Percentiles rank a stretch among this genome's conserved stretches.
Evolutionary conservation across 306 rosid species (phyloP).

Genomic region (Glycine soja): DNA sequence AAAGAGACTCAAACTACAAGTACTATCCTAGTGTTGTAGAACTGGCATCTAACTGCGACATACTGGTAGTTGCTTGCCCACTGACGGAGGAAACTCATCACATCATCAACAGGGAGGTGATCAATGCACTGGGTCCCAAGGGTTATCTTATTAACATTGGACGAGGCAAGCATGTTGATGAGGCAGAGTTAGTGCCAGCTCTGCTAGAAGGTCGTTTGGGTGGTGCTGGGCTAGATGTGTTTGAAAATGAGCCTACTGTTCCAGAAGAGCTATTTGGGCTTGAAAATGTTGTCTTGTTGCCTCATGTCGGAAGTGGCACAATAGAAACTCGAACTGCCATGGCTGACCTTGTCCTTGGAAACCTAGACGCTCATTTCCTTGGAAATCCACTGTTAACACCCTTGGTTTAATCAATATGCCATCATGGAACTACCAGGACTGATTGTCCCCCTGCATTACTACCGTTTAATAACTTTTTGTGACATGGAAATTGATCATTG

Average conservation of each 20-base stretch:
- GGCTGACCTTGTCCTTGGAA: constrained; percentile 80
- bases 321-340: constrained; percentile 74
- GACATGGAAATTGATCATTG: neutral
- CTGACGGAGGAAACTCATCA: constrained; percentile 69
- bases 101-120: constrained; percentile 73
- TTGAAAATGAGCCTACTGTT: constrained; percentile 79
- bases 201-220: constrained; percentile 82
- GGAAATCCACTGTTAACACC: constrained; percentile 79
- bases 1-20: constrained; percentile 62
- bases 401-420: constrained; percentile 48
- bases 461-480: neutral
- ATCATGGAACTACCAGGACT: neutral
- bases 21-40: constrained; percentile 77
- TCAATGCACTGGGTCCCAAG: constrained; percentile 78
- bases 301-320: constrained; percentile 77
- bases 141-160: constrained; percentile 82
- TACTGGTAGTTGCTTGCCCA: constrained; percentile 85
- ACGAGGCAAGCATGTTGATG: constrained; percentile 90
- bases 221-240: constrained; percentile 90
- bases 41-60: constrained; percentile 73
- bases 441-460: neutral
- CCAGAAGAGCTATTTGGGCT: constrained; percentile 74
- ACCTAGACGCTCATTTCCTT: constrained; percentile 81
- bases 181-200: constrained; percentile 73
- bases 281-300: constrained; percentile 77